These are phyloP conservation scores for Cyanidium caldarium DNA, from an alignment of 23 red algal genomes.

Conservation along the genomic window DNA sequence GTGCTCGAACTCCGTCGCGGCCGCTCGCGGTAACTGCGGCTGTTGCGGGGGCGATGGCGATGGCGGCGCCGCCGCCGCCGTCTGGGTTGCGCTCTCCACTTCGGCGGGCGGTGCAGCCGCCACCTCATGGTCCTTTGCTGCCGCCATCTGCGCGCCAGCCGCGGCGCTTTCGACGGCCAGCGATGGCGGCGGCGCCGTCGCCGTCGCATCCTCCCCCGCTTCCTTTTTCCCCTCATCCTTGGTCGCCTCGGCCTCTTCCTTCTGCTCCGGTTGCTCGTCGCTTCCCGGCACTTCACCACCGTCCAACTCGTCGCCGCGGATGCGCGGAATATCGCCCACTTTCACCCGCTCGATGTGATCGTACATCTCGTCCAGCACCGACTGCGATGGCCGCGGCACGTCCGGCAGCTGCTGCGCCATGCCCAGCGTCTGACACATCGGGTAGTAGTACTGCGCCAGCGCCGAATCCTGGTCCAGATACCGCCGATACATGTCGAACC, in stretches of 20 bases:
- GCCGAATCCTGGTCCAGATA: conserved; percentile 4
- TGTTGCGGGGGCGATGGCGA: no score
- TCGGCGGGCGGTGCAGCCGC: background rate
- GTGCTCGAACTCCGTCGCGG: background rate
- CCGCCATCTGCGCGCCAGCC: no score
- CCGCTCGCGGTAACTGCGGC: background rate
- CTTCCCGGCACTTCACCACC: background rate
- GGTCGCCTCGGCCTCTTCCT: background rate
- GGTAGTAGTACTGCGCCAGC: background rate
- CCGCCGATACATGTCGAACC: background rate
- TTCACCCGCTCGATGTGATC: conserved; percentile 2
- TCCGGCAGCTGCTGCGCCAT: background rate
- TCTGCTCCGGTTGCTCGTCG: background rate
- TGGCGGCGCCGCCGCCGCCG: no score
- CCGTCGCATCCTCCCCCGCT: background rate
- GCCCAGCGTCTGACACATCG: background rate
- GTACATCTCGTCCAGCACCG: background rate
- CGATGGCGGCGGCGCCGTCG: background rate
- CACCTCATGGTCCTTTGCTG: no score
- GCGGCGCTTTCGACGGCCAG: background rate
- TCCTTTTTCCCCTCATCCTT: background rate
- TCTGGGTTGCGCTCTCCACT: background rate
- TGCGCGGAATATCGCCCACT: background rate
- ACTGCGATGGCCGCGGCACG: background rate
- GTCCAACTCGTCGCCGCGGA: background rate